Percentiles rank a stretch among this genome's conserved stretches.
phyloP scores from a whole-genome alignment of 2,329 filamentous ascomycete species.

The Chlorencoelia australis region DNA sequence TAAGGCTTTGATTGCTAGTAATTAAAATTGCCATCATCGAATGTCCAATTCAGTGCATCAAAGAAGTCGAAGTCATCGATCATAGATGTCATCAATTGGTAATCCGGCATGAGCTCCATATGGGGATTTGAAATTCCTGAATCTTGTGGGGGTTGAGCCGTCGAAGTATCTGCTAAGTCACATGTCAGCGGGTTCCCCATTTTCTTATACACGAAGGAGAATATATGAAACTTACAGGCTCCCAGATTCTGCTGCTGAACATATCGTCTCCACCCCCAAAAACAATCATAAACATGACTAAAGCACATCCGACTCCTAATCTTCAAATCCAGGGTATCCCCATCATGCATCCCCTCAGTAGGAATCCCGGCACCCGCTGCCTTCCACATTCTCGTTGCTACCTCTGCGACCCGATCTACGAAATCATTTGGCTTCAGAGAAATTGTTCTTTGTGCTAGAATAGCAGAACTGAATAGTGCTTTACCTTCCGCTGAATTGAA shows the following conservation, averaged over 20 bases:
- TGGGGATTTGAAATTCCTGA: neutral
- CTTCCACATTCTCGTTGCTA: constrained; percentile 53
- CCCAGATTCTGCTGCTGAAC: neutral
- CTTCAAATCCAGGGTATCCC: constrained; percentile 45
- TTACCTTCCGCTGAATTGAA: constrained; percentile 46
- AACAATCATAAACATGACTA: constrained; percentile 56
- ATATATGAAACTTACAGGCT: no score
- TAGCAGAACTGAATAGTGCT: constrained; percentile 46
- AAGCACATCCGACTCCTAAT: constrained; percentile 58
- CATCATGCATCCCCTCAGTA: constrained; percentile 4
- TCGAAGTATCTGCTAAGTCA: neutral
- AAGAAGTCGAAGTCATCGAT: constrained; percentile 12
- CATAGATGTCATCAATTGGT: constrained; percentile 2
- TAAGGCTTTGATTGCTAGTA: no score
- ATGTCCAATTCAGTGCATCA: constrained; percentile 14
- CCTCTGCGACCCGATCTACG: constrained; percentile 52
- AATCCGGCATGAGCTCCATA: neutral
- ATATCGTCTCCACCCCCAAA: constrained; percentile 53
- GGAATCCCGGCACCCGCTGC: constrained; percentile 10
- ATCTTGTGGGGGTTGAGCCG: neutral
- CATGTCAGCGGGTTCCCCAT: neutral
- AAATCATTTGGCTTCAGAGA: constrained; percentile 54
- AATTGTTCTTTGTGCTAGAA: constrained; percentile 48
- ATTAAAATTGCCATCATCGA: constrained; percentile 10
- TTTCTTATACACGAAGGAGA: neutral